These are phyloP conservation scores for Amphibolis antarctica DNA, from an alignment of 106 monocot species.

Conservation along the genomic window DNA sequence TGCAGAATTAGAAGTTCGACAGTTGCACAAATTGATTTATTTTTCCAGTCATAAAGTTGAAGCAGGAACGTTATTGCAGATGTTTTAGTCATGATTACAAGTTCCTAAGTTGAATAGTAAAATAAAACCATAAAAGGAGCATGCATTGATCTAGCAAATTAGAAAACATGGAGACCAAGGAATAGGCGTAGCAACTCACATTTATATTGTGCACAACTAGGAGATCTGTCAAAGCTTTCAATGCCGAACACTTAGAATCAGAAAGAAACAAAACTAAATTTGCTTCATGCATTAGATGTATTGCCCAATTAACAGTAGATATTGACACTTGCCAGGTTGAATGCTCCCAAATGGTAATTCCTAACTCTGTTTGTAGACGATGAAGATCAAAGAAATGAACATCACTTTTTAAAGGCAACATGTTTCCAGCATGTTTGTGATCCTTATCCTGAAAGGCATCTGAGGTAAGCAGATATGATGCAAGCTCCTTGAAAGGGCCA, in stretches of 20 bases:
- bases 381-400: slow-evolving; percentile 36
- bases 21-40: too few relatives aligned
- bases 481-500: slow-evolving; percentile 70
- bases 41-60: too few relatives aligned
- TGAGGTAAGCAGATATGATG: slow-evolving; percentile 37
- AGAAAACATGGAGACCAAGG: neutral
- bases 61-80: too few relatives aligned
- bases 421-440: slow-evolving; percentile 7
- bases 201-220: slow-evolving; percentile 32
- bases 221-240: slow-evolving; percentile 40
- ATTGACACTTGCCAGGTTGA: slow-evolving; percentile 47
- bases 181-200: slow-evolving; percentile 24
- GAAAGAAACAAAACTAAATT: slow-evolving; percentile 38
- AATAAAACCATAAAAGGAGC: too few relatives aligned
- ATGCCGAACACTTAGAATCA: slow-evolving; percentile 37
- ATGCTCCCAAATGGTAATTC: slow-evolving; percentile 52
- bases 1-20: too few relatives aligned
- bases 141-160: too few relatives aligned
- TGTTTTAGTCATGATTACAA: too few relatives aligned
- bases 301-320: slow-evolving; percentile 47
- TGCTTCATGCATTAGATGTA: slow-evolving; percentile 46
- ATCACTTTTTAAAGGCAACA: slow-evolving; percentile 6
- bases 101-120: too few relatives aligned
- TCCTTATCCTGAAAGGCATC: slow-evolving; percentile 34
- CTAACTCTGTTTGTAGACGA: slow-evolving; percentile 34